Evolutionary conservation across 129 eudicot species (phyloP).

Genomic region (Tagetes erecta): DNA sequence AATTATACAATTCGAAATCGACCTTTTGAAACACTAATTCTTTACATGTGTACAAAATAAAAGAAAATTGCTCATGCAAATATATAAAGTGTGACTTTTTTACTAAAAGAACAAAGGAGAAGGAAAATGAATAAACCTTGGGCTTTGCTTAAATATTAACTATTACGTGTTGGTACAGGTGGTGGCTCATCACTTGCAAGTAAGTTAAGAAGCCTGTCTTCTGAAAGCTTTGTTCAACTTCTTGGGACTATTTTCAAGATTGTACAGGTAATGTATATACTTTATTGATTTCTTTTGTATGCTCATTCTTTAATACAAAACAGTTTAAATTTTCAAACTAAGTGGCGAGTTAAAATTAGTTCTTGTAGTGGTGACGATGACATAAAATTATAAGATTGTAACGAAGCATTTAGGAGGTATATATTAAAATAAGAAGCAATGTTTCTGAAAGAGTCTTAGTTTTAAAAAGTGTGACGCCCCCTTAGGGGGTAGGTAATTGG

Average conservation of each 20-base stretch:
- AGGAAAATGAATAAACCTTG: conserved; percentile 23
- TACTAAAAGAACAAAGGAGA: background rate
- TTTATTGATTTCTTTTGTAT: conserved; percentile 31
- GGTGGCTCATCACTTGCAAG: conserved; percentile 91
- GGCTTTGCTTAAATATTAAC: conserved; percentile 19
- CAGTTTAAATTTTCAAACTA: background rate
- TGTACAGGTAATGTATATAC: conserved; percentile 85
- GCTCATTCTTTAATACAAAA: conserved; percentile 5
- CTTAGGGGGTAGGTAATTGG: too few species aligned
- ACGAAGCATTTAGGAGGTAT: background rate
- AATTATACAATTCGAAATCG: background rate
- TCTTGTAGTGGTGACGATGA: conserved; percentile 5
- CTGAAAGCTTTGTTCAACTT: conserved; percentile 89
- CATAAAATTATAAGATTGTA: conserved; percentile 14
- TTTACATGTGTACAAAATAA: background rate
- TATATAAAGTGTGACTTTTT: background rate
- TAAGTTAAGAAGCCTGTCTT: conserved; percentile 78
- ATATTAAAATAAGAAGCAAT: conserved; percentile 14
- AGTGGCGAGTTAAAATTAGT: conserved; percentile 1
- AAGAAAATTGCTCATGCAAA: background rate
- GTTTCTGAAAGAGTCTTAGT: background rate
- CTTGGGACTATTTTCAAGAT: conserved; percentile 70
- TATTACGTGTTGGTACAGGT: conserved; percentile 49
- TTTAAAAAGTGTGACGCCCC: too few species aligned
- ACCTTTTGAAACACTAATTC: background rate